phyloP scores from a whole-genome alignment of 305 asterid genomes.

The Fraxinus platypoda region DNA sequence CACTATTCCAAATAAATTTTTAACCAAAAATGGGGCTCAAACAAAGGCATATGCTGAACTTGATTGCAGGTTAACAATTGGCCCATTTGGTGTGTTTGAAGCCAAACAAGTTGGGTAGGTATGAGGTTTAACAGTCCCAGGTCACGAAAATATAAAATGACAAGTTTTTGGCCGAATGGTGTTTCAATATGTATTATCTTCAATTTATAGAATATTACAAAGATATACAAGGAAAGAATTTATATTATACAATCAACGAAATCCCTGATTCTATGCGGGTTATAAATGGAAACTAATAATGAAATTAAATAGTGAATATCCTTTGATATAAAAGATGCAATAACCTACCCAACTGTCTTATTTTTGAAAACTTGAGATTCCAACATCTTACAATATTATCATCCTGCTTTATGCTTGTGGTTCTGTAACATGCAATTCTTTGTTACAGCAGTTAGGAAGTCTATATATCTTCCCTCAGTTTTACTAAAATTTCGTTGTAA shows the following conservation, averaged over 20 bases:
- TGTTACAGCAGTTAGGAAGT: not conserved
- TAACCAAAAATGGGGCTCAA: too few species aligned
- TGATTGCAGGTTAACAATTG: not conserved
- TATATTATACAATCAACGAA: too few species aligned
- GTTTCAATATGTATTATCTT: too few species aligned
- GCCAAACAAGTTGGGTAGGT: not conserved
- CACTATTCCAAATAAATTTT: too few species aligned
- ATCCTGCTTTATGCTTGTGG: not conserved
- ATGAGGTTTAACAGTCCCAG: not conserved
- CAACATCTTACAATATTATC: not conserved
- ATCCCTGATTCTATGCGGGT: too few species aligned
- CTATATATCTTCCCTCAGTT: not conserved
- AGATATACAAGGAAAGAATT: too few species aligned
- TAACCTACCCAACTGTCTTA: not conserved
- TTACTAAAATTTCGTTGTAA: not conserved
- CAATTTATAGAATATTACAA: too few species aligned
- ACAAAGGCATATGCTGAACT: not conserved
- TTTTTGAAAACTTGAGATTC: not conserved
- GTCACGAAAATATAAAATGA: too few species aligned
- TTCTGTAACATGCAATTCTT: not conserved
- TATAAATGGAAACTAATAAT: too few species aligned
- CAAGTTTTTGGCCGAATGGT: too few species aligned
- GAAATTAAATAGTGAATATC: too few species aligned
- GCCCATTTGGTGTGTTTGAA: not conserved
- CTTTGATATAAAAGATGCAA: not conserved